Evolutionary conservation across 2,329 filamentous ascomycete species (phyloP).

Genomic region (Epichloe aotearoae): DNA sequence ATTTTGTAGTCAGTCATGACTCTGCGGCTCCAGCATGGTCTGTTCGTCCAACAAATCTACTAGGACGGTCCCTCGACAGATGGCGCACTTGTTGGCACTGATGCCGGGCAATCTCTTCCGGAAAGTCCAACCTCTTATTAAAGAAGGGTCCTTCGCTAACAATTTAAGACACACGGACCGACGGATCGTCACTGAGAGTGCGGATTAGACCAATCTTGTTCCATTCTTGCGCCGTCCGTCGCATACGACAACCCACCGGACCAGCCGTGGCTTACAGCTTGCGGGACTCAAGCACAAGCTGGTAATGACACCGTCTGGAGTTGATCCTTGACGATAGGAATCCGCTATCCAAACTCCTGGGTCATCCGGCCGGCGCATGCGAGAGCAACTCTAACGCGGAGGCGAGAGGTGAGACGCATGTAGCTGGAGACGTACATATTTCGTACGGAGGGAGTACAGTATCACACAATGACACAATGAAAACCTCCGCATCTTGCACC

Average conservation of each 20-base stretch:
- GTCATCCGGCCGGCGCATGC: background rate
- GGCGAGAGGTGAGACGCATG: background rate
- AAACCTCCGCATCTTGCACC: too few relatives aligned
- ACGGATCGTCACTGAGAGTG: slow-evolving; percentile 2
- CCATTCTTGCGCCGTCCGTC: slow-evolving; percentile 6
- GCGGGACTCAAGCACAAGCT: background rate
- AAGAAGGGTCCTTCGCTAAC: background rate
- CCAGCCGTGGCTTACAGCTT: background rate
- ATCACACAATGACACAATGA: too few relatives aligned
- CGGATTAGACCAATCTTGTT: background rate
- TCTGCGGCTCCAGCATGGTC: too few relatives aligned
- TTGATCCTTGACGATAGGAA: background rate
- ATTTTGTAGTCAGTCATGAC: background rate
- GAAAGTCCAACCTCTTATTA: slow-evolving; percentile 2
- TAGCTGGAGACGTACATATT: too few relatives aligned
- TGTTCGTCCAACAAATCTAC: too few relatives aligned
- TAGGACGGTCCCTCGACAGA: background rate
- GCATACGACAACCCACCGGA: slow-evolving; percentile 1
- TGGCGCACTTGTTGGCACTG: background rate
- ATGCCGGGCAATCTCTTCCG: slow-evolving; percentile 3
- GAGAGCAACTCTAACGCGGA: too few relatives aligned
- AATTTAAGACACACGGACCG: slow-evolving; percentile 4
- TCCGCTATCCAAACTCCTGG: background rate
- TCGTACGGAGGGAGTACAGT: too few relatives aligned
- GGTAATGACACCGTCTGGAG: background rate